A percentile compares a stretch with the other conserved stretches of the same genome.
phyloP scores from a whole-genome alignment of 306 rosid genomes.

The Malus sieversii region DNA sequence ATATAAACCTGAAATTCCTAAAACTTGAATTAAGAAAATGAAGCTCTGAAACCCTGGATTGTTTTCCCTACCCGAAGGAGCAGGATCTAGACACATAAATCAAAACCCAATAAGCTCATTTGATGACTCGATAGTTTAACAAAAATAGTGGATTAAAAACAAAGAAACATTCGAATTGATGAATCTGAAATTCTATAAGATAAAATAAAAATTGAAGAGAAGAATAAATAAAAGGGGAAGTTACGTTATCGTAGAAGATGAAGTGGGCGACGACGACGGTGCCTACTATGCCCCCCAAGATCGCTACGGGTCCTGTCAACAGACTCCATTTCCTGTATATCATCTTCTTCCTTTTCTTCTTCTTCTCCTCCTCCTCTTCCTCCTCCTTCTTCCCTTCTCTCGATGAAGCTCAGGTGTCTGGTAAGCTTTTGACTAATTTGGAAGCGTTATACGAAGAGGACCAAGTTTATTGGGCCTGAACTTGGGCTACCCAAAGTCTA shows the following conservation, averaged over 20 bases:
- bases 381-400: slow-evolving; percentile 9
- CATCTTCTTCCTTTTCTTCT: slow-evolving; percentile 40
- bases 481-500: background rate
- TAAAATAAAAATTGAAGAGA: background rate
- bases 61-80: background rate
- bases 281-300: slow-evolving; percentile 58
- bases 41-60: background rate
- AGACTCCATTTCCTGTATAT: slow-evolving; percentile 92
- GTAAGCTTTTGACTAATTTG: background rate
- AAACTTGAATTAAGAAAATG: background rate
- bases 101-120: background rate
- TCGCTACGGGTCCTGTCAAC: slow-evolving; percentile 51
- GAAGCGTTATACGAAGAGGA: too few species aligned
- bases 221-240: background rate
- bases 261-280: slow-evolving; percentile 37
- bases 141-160: background rate
- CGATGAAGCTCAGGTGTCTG: background rate
- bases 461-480: background rate
- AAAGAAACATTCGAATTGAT: background rate
- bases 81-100: background rate
- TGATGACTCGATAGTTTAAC: background rate
- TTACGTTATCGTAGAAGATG: slow-evolving; percentile 38
- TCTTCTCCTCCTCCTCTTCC: background rate
- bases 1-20: background rate
- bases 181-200: background rate